Conservation (phyloP, 2,329 filamentous ascomycete genomes). For the Arthrinium phaeospermum region DNA sequence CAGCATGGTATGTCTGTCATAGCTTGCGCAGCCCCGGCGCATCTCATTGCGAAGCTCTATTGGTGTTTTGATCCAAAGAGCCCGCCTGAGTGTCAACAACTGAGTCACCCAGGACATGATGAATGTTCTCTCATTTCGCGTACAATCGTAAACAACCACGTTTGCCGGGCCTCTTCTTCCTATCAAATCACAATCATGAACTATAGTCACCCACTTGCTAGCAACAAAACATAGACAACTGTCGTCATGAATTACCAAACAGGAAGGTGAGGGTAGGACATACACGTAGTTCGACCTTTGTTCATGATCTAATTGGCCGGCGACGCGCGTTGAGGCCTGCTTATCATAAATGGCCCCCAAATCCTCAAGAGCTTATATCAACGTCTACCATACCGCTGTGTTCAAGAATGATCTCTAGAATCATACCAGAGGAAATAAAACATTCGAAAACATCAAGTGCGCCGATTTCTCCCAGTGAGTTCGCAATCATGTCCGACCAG, state of each 20-base stretch:
- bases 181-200: background rate
- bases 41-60: background rate
- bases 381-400: background rate
- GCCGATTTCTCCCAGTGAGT: background rate
- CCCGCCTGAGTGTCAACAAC: background rate
- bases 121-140: background rate
- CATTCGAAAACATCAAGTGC: background rate
- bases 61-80: background rate
- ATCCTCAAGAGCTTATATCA: background rate
- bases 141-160: background rate
- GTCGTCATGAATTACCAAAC: constrained; percentile 9
- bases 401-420: no score
- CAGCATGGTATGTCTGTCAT: background rate
- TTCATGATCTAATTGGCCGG: background rate
- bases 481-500: background rate
- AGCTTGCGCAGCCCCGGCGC: constrained; percentile 4
- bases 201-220: background rate
- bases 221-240: background rate
- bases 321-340: background rate
- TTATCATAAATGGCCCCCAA: constrained; percentile 14
- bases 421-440: no score
- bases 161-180: background rate
- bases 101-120: background rate
- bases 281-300: background rate
- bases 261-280: background rate